Evolutionary conservation across 163 green algal genomes (phyloP), one percentile per base, ranked within the genome.

Genomic region (Smithsoniella earleae): DNA sequence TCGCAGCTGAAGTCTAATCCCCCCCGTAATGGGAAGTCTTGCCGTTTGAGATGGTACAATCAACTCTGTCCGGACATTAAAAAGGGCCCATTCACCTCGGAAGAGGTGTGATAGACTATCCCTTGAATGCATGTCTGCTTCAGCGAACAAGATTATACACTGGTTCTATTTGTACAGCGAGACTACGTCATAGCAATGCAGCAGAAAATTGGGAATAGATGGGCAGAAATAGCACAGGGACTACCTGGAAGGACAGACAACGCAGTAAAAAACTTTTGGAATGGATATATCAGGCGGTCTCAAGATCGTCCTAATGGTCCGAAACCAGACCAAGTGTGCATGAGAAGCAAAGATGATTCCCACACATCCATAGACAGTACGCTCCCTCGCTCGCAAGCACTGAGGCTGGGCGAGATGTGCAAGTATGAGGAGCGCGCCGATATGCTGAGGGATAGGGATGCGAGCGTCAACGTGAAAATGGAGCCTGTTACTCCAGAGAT

Each of bases 1-100:
- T n/a, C 58, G n/a, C 58, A 69, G 25, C 58, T 69, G 58, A 69
- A 69, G 58, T 69, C 58, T 1, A 69, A 69, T 34, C 58, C 58
- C 0, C 58, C 58, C 5, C 58, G 58, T 25, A 69, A 69, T 36
- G 58, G 58, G 30, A 69, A 69, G 58, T 69, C 58, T 22, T 69
- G 58, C 34, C 58, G 58, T 13, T 43, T 69, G 58, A 82, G 89
- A 30, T 98, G 92, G 92, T 94, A 89, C 84, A 97, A 97, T 80
- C 92, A 98, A 81, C 85, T 98, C 1, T 88, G 95, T 79, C 92
- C 92, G 2, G 79, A 85, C 3, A 85, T 98, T 4, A 91, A 89
- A 62, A 92, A 91, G 49, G 86, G 87, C 25, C 89, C 90, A 4
- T 96, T 96, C 81, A 86, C 80, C 18, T 78, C 82, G 74, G 89